Evolutionary conservation across 2,329 filamentous ascomycete species (phyloP).

Genomic region (Massarina eburnea): DNA sequence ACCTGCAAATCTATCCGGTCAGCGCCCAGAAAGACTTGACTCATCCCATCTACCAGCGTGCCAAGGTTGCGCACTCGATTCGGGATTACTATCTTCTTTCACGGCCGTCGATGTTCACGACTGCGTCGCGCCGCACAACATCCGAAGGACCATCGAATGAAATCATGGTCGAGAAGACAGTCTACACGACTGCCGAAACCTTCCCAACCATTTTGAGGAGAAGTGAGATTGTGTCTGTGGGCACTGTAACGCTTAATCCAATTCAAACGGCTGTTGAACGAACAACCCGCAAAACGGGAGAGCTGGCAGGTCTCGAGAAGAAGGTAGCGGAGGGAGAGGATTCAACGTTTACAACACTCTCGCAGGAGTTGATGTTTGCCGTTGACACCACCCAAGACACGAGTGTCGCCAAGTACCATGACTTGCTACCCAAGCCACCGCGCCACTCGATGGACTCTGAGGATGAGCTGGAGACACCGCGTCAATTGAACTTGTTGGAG

Average conservation of each 20-base stretch:
- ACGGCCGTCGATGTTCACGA: constrained; percentile 75
- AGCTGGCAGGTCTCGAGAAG: constrained; percentile 76
- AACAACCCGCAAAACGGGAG: constrained; percentile 85
- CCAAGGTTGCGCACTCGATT: constrained; percentile 79
- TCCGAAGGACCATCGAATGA: constrained; percentile 66
- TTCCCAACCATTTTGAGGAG: constrained; percentile 91
- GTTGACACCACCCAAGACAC: constrained; percentile 74
- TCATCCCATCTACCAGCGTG: constrained; percentile 84
- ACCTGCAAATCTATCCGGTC: constrained; percentile 77
- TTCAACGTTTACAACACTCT: constrained; percentile 63
- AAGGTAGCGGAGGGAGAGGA: constrained; percentile 73
- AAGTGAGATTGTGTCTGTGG: constrained; percentile 75
- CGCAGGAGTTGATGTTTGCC: constrained; percentile 75
- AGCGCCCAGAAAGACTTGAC: constrained; percentile 78
- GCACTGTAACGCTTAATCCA: constrained; percentile 68
- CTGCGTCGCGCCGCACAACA: constrained; percentile 71
- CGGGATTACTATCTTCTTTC: constrained; percentile 84
- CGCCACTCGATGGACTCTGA: constrained; percentile 36
- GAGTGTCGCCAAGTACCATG: constrained; percentile 76
- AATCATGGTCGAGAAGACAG: constrained; percentile 78
- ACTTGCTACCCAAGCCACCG: constrained; percentile 62
- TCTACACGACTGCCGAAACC: constrained; percentile 80
- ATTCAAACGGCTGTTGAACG: constrained; percentile 89
- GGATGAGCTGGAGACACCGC: constrained; percentile 47
- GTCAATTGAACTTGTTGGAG: constrained; percentile 60